Percentiles rank a stretch among this genome's conserved stretches.
phyloP scores from a whole-genome alignment of 176 grass and related monocot species.

The Luzula sylvatica region DNA sequence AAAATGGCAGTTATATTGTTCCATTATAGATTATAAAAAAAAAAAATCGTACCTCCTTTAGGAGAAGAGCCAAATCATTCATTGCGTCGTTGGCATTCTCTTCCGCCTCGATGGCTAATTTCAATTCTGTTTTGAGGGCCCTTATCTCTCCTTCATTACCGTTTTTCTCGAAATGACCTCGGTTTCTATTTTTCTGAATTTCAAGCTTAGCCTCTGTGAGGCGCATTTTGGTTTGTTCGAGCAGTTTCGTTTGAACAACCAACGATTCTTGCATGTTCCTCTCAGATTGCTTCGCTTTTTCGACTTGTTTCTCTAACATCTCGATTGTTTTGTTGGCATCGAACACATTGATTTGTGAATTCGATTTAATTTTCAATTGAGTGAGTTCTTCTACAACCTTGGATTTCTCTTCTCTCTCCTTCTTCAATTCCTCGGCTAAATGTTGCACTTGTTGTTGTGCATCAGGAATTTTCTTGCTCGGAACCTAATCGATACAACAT shows the following conservation, averaged over 20 bases:
- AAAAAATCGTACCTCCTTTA: conserved; percentile 44
- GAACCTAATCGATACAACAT: conserved; percentile 4
- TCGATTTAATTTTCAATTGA: conserved; percentile 29
- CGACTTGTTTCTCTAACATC: conserved; percentile 43
- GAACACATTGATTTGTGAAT: conserved; percentile 20
- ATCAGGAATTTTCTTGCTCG: conserved; percentile 28
- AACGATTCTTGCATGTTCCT: conserved; percentile 53
- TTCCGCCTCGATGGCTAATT: conserved; percentile 56
- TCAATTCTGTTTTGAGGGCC: conserved; percentile 57
- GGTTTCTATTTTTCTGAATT: conserved; percentile 38
- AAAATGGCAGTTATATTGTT: no score
- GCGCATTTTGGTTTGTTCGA: conserved; percentile 64
- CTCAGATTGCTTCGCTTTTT: conserved; percentile 56
- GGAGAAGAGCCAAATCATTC: conserved; percentile 68
- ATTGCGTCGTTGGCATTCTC: conserved; percentile 89
- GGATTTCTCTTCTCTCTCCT: conserved; percentile 47
- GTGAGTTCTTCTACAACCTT: conserved; percentile 35
- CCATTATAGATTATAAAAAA: background rate
- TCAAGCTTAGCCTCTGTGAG: conserved; percentile 70
- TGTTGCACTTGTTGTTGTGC: conserved; percentile 34
- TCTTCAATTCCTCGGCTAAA: conserved; percentile 56
- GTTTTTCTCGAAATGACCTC: conserved; percentile 29
- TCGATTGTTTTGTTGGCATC: conserved; percentile 22
- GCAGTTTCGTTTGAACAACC: conserved; percentile 46
- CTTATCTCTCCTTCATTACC: conserved; percentile 36